Evolutionary conservation across 202 grass and related monocot genomes (phyloP).

Genomic region (Dendrocalamus latiflorus): DNA sequence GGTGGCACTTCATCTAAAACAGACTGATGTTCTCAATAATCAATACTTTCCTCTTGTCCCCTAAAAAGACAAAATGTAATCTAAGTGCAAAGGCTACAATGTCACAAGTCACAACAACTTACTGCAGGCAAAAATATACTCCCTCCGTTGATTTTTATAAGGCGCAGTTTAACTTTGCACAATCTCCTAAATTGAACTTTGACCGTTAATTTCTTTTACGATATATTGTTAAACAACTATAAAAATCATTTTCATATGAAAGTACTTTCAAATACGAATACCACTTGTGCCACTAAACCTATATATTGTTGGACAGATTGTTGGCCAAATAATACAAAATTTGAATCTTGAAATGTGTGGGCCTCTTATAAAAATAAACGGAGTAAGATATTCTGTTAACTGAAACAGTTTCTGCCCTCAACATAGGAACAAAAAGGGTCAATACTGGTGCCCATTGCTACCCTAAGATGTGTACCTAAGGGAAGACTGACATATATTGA

Average conservation of each 20-base stretch:
- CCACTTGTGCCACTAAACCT: not conserved
- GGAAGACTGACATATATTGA: not conserved
- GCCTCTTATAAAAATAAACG: not conserved
- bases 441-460: not conserved
- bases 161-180: not conserved
- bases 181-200: not conserved
- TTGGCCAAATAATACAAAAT: not conserved
- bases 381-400: not conserved
- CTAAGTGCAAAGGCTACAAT: not conserved
- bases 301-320: not conserved
- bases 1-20: not conserved
- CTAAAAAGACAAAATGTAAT: not conserved
- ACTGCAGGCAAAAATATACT: not conserved
- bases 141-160: not conserved
- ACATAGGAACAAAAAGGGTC: not conserved
- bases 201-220: not conserved
- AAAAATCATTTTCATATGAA: not conserved
- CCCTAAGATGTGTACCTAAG: not conserved
- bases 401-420: not conserved
- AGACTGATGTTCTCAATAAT: not conserved
- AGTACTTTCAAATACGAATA: not conserved
- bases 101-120: not conserved
- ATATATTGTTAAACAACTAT: not conserved
- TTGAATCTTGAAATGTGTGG: not conserved
- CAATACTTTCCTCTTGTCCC: not conserved